A percentile compares a stretch with the other conserved stretches of the same genome.
phyloP scores from a whole-genome alignment of 495 filamentous ascomycete genomes.

The Hyaloscypha finlandica region DNA sequence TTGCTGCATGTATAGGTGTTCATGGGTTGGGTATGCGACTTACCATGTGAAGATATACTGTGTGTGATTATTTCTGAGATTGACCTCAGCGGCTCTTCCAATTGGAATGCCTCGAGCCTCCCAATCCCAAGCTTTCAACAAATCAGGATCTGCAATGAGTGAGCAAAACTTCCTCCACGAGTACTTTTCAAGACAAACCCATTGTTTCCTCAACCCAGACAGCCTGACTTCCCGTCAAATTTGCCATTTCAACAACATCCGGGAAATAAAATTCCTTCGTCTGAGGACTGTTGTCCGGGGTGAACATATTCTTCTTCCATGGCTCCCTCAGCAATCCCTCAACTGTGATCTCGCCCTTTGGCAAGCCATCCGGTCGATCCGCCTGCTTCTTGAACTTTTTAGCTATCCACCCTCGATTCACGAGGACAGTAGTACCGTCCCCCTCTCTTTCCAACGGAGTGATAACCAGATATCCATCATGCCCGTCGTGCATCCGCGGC shows the following conservation, averaged over 20 bases:
- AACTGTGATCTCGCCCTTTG: slow-evolving; percentile 67
- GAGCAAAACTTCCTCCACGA: slow-evolving; percentile 8
- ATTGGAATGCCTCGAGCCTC: slow-evolving; percentile 85
- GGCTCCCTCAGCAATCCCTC: slow-evolving; percentile 86
- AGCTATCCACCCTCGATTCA: slow-evolving; percentile 88
- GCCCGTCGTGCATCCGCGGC: slow-evolving; percentile 82
- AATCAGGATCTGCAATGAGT: slow-evolving; percentile 65
- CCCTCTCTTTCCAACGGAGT: slow-evolving; percentile 81
- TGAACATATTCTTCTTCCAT: slow-evolving; percentile 97
- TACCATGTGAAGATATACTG: slow-evolving; percentile 99
- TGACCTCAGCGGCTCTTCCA: slow-evolving; percentile 87
- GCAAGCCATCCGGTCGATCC: slow-evolving; percentile 60
- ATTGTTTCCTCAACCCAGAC: slow-evolving; percentile 98
- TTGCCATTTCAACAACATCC: slow-evolving; percentile 92
- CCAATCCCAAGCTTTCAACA: slow-evolving; percentile 69
- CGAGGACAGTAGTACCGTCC: slow-evolving; percentile 67
- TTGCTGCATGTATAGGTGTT: background rate
- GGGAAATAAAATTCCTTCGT: slow-evolving; percentile 90
- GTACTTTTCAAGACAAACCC: slow-evolving; percentile 52
- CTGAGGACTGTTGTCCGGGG: slow-evolving; percentile 83
- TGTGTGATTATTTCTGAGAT: slow-evolving; percentile 91
- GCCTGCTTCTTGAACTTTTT: slow-evolving; percentile 67
- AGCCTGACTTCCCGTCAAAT: slow-evolving; percentile 75
- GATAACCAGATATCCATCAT: slow-evolving; percentile 87
- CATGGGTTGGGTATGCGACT: slow-evolving; percentile 30